Conservation (phyloP, 805 yeast species). For the Myxozyma mucilagina region DNA sequence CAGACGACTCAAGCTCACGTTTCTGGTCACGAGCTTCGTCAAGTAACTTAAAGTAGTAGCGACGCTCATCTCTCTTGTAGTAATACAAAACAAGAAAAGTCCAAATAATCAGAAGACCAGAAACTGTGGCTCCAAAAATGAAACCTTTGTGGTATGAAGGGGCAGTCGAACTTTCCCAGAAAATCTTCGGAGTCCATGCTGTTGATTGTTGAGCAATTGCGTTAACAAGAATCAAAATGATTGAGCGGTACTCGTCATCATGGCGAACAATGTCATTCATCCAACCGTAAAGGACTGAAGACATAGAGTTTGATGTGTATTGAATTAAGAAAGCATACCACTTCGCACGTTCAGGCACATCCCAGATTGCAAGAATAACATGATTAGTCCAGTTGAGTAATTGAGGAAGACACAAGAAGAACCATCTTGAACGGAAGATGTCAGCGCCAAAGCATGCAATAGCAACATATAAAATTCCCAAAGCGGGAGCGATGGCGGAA, state of each 20-base stretch:
- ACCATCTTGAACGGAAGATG: constrained; percentile 54
- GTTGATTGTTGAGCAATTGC: constrained; percentile 54
- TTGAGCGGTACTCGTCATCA: constrained; percentile 55
- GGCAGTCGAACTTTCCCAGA: constrained; percentile 43
- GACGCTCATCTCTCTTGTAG: constrained; percentile 53
- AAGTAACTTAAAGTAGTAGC: constrained; percentile 14
- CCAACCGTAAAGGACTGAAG: constrained; percentile 61
- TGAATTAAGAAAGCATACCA: constrained; percentile 63
- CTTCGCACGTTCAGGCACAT: constrained; percentile 54
- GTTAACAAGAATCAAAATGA: constrained; percentile 54
- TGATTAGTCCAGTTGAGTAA: constrained; percentile 55
- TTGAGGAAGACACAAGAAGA: constrained; percentile 55
- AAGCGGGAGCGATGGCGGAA: constrained; percentile 58
- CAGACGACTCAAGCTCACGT: neutral
- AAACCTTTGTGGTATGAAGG: constrained; percentile 37
- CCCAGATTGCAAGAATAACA: constrained; percentile 56
- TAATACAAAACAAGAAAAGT: constrained; percentile 48
- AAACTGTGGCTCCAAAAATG: constrained; percentile 32
- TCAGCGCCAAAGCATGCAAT: constrained; percentile 46
- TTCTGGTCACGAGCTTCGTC: neutral
- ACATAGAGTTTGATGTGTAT: constrained; percentile 61
- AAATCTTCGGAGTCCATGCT: constrained; percentile 53
- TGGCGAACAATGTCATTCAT: constrained; percentile 57
- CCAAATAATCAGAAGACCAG: constrained; percentile 31
- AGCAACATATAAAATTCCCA: constrained; percentile 51